Evolutionary conservation across 345 rosid species (phyloP).

Genomic region (Ceriops zippeliana): DNA sequence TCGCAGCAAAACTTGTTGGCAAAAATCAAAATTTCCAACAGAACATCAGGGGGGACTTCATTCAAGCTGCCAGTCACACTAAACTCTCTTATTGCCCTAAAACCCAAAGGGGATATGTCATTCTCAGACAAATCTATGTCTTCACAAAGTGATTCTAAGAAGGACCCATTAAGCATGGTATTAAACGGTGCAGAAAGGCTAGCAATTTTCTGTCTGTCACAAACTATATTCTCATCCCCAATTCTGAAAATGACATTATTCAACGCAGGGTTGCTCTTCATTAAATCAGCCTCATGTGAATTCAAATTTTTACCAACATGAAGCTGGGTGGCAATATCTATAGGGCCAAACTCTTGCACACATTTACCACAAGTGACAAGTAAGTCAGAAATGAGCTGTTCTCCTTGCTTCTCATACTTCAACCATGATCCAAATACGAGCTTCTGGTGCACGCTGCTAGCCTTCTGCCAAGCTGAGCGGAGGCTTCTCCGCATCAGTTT

Average conservation of each 20-base stretch:
- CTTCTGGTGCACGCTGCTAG: conserved; percentile 79
- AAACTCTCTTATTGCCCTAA: conserved; percentile 67
- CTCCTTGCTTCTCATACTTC: conserved; percentile 82
- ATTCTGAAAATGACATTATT: conserved; percentile 60
- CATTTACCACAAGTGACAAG: conserved; percentile 76
- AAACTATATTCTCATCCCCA: conserved; percentile 67
- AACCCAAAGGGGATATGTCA: conserved; percentile 61
- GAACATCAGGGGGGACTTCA: conserved; percentile 51
- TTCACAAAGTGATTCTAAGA: conserved; percentile 74
- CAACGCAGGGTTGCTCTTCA: conserved; percentile 27
- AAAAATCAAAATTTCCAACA: conserved; percentile 77
- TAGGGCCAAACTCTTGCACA: conserved; percentile 58
- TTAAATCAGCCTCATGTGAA: conserved; percentile 34
- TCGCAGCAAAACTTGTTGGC: conserved; percentile 97
- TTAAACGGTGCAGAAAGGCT: conserved; percentile 80
- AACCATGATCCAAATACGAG: conserved; percentile 91
- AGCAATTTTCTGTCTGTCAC: conserved; percentile 77
- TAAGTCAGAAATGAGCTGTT: conserved; percentile 77
- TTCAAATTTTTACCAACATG: conserved; percentile 30
- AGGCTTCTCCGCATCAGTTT: conserved; percentile 86
- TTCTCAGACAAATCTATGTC: conserved; percentile 88
- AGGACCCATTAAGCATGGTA: conserved; percentile 87
- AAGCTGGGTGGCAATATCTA: conserved; percentile 63
- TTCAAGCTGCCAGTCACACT: conserved; percentile 54
- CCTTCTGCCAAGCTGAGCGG: conserved; percentile 84